phyloP scores from a whole-genome alignment of 805 yeast genomes.

The Ogataea angusta region DNA sequence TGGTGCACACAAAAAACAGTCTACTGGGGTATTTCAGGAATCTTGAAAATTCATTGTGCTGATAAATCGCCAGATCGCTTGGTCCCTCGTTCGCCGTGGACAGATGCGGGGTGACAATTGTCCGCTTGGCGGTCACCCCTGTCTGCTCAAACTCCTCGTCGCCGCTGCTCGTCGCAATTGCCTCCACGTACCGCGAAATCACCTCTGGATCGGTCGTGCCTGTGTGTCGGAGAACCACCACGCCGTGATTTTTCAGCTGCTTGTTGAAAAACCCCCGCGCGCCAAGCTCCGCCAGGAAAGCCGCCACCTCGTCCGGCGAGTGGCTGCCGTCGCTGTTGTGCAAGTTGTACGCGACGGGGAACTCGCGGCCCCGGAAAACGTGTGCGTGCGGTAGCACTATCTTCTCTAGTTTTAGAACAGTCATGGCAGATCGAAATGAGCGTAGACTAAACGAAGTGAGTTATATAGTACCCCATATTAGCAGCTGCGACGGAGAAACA shows the following conservation, averaged over 20 bases:
- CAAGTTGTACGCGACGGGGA: constrained; percentile 16
- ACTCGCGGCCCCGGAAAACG: constrained; percentile 21
- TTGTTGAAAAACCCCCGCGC: constrained; percentile 25
- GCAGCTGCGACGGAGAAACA: too few species aligned
- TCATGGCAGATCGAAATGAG: neutral
- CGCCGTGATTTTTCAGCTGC: constrained; percentile 26
- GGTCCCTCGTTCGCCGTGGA: constrained; percentile 35
- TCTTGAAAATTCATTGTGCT: constrained; percentile 36
- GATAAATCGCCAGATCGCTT: constrained; percentile 21
- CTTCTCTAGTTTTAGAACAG: neutral
- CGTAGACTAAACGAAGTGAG: too few species aligned
- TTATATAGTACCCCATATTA: too few species aligned
- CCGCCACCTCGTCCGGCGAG: constrained; percentile 4
- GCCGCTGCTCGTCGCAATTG: constrained; percentile 25
- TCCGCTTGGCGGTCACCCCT: constrained; percentile 31
- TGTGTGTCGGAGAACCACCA: constrained; percentile 28
- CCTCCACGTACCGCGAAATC: constrained; percentile 20
- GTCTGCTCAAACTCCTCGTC: constrained; percentile 28
- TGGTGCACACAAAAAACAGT: constrained; percentile 25
- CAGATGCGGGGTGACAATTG: constrained; percentile 24
- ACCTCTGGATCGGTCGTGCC: constrained; percentile 24
- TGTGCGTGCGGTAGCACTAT: constrained; percentile 13
- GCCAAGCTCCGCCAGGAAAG: constrained; percentile 17
- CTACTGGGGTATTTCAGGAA: constrained; percentile 30
- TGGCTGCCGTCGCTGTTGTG: neutral